phyloP scores from a whole-genome alignment of 2,329 filamentous ascomycete species.

The Byssoonygena ceratinophila region DNA sequence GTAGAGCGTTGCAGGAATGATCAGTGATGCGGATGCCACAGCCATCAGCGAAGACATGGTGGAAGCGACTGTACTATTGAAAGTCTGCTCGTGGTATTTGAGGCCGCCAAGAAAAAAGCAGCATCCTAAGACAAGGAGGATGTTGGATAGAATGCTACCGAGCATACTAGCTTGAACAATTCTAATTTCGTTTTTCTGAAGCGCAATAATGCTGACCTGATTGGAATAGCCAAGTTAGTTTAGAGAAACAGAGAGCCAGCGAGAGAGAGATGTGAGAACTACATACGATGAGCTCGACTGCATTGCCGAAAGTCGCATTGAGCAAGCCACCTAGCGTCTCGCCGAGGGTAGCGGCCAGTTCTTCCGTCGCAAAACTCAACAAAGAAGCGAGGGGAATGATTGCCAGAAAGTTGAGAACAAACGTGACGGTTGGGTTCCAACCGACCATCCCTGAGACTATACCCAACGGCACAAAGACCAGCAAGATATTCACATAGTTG shows the following conservation, averaged over 20 bases:
- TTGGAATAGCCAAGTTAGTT: constrained; percentile 25
- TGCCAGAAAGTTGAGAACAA: constrained; percentile 53
- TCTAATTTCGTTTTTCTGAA: constrained; percentile 74
- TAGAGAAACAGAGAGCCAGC: constrained; percentile 32
- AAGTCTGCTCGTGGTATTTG: constrained; percentile 56
- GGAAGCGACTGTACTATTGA: constrained; percentile 42
- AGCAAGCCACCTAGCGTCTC: constrained; percentile 53
- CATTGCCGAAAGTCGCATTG: constrained; percentile 58
- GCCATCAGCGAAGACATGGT: constrained; percentile 60
- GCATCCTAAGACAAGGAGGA: constrained; percentile 74
- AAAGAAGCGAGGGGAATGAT: constrained; percentile 53
- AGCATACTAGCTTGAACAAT: constrained; percentile 98
- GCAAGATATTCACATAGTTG: constrained; percentile 49
- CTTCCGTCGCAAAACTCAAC: constrained; percentile 55
- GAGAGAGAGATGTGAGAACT: constrained; percentile 49
- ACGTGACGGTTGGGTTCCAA: constrained; percentile 49
- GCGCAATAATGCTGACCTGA: constrained; percentile 82
- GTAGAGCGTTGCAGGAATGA: constrained; percentile 67
- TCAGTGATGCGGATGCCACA: constrained; percentile 63
- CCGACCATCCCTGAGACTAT: constrained; percentile 52
- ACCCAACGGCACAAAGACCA: constrained; percentile 55
- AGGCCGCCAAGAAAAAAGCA: constrained; percentile 69
- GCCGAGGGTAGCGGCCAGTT: constrained; percentile 50
- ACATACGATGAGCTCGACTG: constrained; percentile 59
- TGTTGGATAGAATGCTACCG: constrained; percentile 87